Evolutionary conservation across 2,329 filamentous ascomycete species (phyloP), one percentile per base, ranked within the genome.

Genomic region (Penicillium hordei): DNA sequence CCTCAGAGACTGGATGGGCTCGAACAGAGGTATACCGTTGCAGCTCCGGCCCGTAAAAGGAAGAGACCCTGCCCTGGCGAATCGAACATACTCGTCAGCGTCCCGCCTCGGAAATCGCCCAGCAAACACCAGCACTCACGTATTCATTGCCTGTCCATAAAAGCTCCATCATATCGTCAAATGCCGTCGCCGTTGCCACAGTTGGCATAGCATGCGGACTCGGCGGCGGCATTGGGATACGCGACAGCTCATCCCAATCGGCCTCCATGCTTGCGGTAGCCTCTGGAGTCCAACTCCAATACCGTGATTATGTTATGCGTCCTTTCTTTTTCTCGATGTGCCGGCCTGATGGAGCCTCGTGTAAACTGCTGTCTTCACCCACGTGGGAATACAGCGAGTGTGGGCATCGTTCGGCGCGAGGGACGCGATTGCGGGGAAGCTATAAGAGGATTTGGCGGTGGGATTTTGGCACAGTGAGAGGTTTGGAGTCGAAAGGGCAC

Each of bases 81-180:
- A 34, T 59, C 33, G 59, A 64, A 39, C 48, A 45, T 21, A 46
- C 44, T 40, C 46, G 45, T 70, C 39, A 70, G 60, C 48, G 53
- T 59, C 12, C n/a, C 23, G 29, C 34, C 21, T 34, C 33, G 36
- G 9, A 51, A 7, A 34, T 25, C 8, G 19, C 1, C n/a, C 10
- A 29, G 25, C 27, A 12, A 63, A 59, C 51, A 2, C 15, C 29
- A 10, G 40, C 36, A 76, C 85, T 80, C 81, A 94, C 91, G 81
- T 88, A 91, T 78, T 94, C 90, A 75, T 94, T 96, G 46, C 93
- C 95, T 3, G 88, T 86, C 94, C 95, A 99, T 52, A 99, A 78
- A 36, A 99, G 83, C 75, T 99, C 94, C 74, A 96, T 89, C 39
- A 83, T 82, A 57, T 89, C 89, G 75, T 99, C 94, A 76, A 99